Base-by-base conservation (phyloP, 306 rosid genomes). In the Prunus padus region DNA sequence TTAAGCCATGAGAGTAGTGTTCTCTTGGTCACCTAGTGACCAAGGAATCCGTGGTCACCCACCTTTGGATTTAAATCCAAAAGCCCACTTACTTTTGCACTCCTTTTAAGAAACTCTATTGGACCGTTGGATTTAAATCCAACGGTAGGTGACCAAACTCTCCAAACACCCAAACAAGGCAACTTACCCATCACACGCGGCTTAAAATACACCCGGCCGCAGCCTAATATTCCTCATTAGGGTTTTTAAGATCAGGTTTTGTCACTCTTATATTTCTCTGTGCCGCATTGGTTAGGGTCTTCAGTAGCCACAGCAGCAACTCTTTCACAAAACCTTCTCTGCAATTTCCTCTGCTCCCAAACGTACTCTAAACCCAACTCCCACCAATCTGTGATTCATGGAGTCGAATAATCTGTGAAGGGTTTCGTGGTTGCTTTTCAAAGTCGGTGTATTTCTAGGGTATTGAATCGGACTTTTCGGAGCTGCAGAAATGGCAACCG, bases 241-340 rank as follows among this genome's bases (percentile, higher is more conserved):
- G 86, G 87, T 80, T 84, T 83, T 77, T 80, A 84, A 77, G 86
- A 64, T 73, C 69, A 76, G 86, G 84, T 83, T 67, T 68, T 7
- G 70, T 78, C 74, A 40, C 56, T 12, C 11, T 16, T 55, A 8
- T 60, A 74, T 31, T 30, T 63, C 70, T 80, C 84, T 59, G 84
- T 75, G 87, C 88, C 88, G 91, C 88, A 74, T 26, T 65, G 54
- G 69, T 79, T 82, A 84, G 88, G 91, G 85, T 82, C 82, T 80
- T 75, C 77, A 25, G 20, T 8, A 11, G 26, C 80, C 50, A n/a
- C 79, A 47, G 20, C 45, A 25, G 0, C 25, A 50, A 11, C 67
- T 0, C 45, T 51, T 44, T 30, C 55, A 8, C 16, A 40, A 37
- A 50, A 0, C 28, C 13, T 61, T 66, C 75, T 19, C 23, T 18